A percentile compares a stretch with the other conserved stretches of the same genome.
Evolutionary conservation across 352 stramenopile species (phyloP).

Genomic region (Phytopythium boreale): DNA sequence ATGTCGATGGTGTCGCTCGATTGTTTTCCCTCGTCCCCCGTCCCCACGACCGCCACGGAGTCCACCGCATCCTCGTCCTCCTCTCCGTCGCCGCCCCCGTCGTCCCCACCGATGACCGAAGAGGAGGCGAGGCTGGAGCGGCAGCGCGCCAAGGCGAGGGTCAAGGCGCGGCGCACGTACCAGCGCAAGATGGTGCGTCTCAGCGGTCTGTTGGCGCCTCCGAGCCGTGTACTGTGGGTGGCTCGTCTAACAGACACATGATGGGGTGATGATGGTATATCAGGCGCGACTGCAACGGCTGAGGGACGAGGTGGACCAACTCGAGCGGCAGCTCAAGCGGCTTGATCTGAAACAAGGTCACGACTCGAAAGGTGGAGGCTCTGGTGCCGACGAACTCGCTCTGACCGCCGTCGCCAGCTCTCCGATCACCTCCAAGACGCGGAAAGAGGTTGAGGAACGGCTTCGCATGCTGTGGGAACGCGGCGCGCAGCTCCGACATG

Average conservation of each 20-base stretch:
- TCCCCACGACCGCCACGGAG: too few species aligned
- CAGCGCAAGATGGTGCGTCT: conserved; percentile 23
- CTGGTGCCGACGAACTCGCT: neutral
- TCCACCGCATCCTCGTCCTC: too few species aligned
- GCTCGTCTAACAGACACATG: too few species aligned
- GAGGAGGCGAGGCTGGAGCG: neutral
- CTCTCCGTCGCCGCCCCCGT: too few species aligned
- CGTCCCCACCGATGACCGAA: neutral
- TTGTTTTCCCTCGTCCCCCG: too few species aligned
- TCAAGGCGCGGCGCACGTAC: conserved; percentile 28
- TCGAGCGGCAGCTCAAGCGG: neutral
- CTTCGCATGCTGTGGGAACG: neutral
- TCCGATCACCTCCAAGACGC: neutral
- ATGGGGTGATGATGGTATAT: neutral
- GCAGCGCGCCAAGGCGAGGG: conserved; percentile 13
- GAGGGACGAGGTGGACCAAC: neutral
- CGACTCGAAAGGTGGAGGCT: neutral
- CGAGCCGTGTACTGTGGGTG: too few species aligned
- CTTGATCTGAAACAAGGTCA: neutral
- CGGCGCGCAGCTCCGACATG: conserved; percentile 10
- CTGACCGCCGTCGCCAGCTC: neutral
- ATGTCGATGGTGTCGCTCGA: neutral
- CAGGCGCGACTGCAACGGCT: neutral
- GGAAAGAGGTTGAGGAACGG: neutral
- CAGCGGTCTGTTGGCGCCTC: too few species aligned